These are phyloP conservation scores for Globisporangium carolinianum DNA, from an alignment of 352 stramenopile species.

Conservation along the genomic window DNA sequence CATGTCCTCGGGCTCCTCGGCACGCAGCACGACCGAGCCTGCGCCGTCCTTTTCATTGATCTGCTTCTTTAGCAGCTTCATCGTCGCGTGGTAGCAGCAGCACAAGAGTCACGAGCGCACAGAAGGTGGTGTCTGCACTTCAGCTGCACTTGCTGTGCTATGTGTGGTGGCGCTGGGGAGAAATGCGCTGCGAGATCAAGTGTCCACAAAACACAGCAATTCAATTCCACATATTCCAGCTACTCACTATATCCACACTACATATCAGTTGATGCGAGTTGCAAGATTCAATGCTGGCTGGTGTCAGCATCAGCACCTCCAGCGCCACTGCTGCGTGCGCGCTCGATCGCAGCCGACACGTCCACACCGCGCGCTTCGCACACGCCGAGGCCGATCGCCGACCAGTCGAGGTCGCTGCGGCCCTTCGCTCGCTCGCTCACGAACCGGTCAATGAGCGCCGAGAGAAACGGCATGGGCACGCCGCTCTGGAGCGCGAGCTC, in stretches of 20 bases:
- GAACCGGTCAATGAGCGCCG: constrained; percentile 67
- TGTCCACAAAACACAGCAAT: too few species aligned
- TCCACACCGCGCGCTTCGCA: constrained; percentile 57
- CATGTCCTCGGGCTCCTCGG: constrained; percentile 96
- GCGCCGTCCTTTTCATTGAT: constrained; percentile 94
- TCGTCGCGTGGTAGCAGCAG: constrained; percentile 17
- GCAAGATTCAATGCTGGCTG: too few species aligned
- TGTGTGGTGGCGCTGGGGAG: too few species aligned
- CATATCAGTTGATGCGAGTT: too few species aligned
- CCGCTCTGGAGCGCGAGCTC: constrained; percentile 42
- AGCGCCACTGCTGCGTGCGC: constrained; percentile 11
- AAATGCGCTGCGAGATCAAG: too few species aligned
- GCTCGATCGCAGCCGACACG: constrained; percentile 29
- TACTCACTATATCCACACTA: too few species aligned
- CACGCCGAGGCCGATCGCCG: constrained; percentile 52
- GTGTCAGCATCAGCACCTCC: not conserved
- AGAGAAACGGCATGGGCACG: constrained; percentile 74
- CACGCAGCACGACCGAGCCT: constrained; percentile 88
- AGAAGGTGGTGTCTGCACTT: too few species aligned
- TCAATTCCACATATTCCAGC: too few species aligned
- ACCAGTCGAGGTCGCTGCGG: constrained; percentile 68
- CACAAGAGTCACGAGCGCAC: not conserved
- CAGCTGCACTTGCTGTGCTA: not conserved
- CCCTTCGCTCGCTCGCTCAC: constrained; percentile 49
- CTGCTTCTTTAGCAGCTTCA: constrained; percentile 91